phyloP scores from a whole-genome alignment of 257 asterid species.

The Cinchona pubescens region DNA sequence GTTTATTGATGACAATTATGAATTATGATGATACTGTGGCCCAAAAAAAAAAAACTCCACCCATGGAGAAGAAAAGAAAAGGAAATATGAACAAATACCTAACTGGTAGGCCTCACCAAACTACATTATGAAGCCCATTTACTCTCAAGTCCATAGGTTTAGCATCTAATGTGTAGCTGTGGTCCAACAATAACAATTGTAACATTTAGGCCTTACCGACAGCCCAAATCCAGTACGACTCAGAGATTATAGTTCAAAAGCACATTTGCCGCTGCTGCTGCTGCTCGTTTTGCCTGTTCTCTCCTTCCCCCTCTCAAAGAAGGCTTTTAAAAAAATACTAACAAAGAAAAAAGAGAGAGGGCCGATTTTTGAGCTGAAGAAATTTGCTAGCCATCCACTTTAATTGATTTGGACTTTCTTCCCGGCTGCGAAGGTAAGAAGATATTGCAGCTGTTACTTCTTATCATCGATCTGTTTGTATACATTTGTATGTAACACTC shows the following conservation, averaged over 20 bases:
- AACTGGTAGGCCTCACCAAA: too few species aligned
- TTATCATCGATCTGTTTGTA: background rate
- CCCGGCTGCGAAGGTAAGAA: background rate
- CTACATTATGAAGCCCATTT: background rate
- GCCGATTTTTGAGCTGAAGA: background rate
- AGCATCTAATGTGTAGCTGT: too few species aligned
- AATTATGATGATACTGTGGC: too few species aligned
- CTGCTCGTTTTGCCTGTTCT: background rate
- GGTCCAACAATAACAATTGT: too few species aligned
- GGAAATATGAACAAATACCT: background rate
- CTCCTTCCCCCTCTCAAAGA: background rate
- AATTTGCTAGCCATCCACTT: background rate
- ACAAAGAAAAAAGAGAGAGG: too few species aligned
- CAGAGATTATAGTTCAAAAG: background rate
- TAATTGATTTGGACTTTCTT: background rate
- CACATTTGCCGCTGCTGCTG: background rate
- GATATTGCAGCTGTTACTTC: background rate
- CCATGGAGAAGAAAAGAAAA: slow-evolving; percentile 27
- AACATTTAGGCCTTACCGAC: background rate
- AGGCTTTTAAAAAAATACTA: too few species aligned
- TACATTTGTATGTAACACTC: background rate
- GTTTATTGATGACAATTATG: too few species aligned
- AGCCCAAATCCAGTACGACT: background rate
- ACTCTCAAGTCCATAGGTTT: background rate
- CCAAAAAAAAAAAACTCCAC: too few species aligned